Conservation (phyloP, 352 stramenopile genomes). For the Phytopythium mirpurense region DNA sequence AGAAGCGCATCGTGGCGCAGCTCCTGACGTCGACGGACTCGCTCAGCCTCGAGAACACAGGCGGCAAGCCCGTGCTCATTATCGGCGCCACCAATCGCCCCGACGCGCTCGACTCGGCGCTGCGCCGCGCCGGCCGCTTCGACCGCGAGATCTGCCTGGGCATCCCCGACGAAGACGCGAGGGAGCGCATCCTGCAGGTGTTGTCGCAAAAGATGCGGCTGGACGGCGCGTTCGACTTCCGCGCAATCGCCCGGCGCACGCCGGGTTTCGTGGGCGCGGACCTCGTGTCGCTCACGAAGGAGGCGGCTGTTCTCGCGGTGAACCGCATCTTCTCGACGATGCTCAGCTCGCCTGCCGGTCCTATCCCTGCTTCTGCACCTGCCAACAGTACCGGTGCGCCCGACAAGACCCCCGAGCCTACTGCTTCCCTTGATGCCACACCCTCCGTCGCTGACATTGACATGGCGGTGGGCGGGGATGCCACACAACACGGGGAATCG, state of each 20-base stretch:
- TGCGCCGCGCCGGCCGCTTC: conserved; percentile 96
- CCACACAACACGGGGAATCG: background rate
- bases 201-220: conserved; percentile 94
- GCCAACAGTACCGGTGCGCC: too few species aligned
- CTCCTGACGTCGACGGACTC: conserved; percentile 92
- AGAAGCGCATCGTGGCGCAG: conserved; percentile 97
- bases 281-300: conserved; percentile 96
- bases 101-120: conserved; percentile 95
- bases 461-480: background rate
- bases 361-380: background rate
- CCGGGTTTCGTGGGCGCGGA: conserved; percentile 98
- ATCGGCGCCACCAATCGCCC: conserved; percentile 97
- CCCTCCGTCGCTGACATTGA: conserved; percentile 2
- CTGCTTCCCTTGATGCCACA: conserved; percentile 6
- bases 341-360: conserved; percentile 17
- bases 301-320: conserved; percentile 97
- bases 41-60: conserved; percentile 85
- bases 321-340: conserved; percentile 96
- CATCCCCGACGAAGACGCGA: conserved; percentile 94
- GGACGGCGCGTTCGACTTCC: conserved; percentile 92
- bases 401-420: conserved; percentile 7
- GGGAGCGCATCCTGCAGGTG: conserved; percentile 93
- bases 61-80: conserved; percentile 93
- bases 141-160: conserved; percentile 98
- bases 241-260: conserved; percentile 88